A percentile compares a stretch with the other conserved stretches of the same genome.
Evolutionary conservation across 768 basidiomycete genomes (phyloP).

Genomic region (Phylloporus arenicola): DNA sequence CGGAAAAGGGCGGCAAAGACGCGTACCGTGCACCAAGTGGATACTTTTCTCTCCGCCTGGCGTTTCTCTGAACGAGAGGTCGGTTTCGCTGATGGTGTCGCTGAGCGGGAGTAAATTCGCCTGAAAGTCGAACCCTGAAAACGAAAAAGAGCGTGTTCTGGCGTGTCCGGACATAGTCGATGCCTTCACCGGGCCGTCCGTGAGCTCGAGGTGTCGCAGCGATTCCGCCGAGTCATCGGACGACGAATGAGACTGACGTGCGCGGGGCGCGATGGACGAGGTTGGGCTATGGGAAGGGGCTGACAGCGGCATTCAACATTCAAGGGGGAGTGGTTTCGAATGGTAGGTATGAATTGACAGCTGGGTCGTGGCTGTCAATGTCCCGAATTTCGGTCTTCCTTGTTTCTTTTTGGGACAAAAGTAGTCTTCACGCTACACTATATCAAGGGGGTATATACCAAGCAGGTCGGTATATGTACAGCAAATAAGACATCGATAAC

Average conservation of each 20-base stretch:
- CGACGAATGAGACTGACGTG: slow-evolving; percentile 1
- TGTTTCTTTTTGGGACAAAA: no score
- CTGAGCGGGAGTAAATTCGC: slow-evolving; percentile 72
- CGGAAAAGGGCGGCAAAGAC: background rate
- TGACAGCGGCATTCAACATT: slow-evolving; percentile 19
- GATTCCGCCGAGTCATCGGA: slow-evolving; percentile 62
- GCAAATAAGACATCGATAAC: no score
- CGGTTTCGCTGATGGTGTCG: slow-evolving; percentile 69
- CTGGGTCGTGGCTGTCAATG: no score
- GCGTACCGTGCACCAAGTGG: slow-evolving; percentile 68
- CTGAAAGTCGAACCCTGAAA: slow-evolving; percentile 76
- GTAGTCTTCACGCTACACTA: no score
- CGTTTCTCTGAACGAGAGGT: slow-evolving; percentile 39
- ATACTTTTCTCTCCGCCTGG: slow-evolving; percentile 72
- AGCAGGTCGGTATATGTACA: no score
- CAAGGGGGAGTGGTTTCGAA: background rate
- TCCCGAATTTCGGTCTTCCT: no score
- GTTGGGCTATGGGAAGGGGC: slow-evolving; percentile 14
- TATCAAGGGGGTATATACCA: no score
- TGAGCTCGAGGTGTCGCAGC: slow-evolving; percentile 72
- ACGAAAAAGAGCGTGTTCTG: slow-evolving; percentile 57
- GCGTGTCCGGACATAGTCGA: slow-evolving; percentile 6
- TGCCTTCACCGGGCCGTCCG: slow-evolving; percentile 49
- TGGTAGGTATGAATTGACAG: background rate
- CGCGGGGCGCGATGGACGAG: slow-evolving; percentile 7